phyloP scores from a whole-genome alignment of 345 rosid genomes.

The Rhodamnia rubescens region DNA sequence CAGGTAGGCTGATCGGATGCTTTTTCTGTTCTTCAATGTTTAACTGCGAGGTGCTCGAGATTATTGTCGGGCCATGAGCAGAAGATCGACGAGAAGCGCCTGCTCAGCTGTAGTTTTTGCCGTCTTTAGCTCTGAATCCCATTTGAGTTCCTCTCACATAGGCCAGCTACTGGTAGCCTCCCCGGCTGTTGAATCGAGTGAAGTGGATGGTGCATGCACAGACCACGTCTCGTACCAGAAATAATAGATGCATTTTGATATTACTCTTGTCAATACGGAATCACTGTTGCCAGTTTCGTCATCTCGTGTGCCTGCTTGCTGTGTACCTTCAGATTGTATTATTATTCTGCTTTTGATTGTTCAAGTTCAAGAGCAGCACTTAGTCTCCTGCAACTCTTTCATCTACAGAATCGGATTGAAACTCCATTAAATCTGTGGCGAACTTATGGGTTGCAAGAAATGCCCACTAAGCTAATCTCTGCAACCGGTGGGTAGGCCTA shows the following conservation, averaged over 20 bases:
- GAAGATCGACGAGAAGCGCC: not conserved
- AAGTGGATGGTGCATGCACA: not conserved
- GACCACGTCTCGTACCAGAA: not conserved
- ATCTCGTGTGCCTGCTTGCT: not conserved
- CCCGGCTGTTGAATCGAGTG: not conserved
- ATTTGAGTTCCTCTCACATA: not conserved
- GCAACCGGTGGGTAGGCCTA: not conserved
- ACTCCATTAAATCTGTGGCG: not conserved
- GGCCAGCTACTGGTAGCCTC: not conserved
- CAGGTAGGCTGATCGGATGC: not conserved
- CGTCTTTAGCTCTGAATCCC: not conserved
- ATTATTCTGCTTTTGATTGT: not conserved
- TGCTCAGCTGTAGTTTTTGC: not conserved
- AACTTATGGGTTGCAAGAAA: not conserved
- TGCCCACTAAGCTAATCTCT: not conserved
- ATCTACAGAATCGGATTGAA: not conserved
- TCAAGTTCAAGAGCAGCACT: not conserved
- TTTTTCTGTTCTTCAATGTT: not conserved
- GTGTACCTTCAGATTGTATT: not conserved
- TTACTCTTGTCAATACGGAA: not conserved
- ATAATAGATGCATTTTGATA: not conserved
- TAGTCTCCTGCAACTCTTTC: not conserved
- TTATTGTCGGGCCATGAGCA: not conserved
- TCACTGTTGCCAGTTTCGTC: not conserved
- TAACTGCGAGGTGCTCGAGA: not conserved